phyloP scores from a whole-genome alignment of 805 yeast genomes.

The Wickerhamiella brachini region DNA sequence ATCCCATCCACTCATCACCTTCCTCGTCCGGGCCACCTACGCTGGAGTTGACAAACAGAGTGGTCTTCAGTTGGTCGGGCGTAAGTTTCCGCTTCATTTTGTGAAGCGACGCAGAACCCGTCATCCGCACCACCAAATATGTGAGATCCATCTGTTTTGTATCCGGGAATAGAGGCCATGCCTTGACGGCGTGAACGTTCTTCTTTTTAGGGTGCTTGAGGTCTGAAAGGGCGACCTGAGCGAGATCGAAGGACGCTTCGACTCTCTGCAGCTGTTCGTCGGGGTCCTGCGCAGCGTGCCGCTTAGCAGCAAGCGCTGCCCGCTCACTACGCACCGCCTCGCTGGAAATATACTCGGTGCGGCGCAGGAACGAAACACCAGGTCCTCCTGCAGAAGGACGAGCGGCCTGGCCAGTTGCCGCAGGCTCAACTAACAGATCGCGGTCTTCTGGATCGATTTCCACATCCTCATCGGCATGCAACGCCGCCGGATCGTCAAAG shows the following conservation, averaged over 20 bases:
- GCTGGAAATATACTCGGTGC: constrained; percentile 84
- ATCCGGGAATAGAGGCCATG: constrained; percentile 81
- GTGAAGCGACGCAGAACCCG: constrained; percentile 34
- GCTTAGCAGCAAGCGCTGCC: constrained; percentile 15
- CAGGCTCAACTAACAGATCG: constrained; percentile 68
- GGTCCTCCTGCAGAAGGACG: constrained; percentile 16
- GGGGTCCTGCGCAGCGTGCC: constrained; percentile 35
- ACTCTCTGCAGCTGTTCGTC: constrained; percentile 52
- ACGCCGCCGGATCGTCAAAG: constrained; percentile 39
- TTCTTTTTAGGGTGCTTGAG: constrained; percentile 71
- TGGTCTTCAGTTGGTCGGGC: constrained; percentile 21
- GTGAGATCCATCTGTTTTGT: constrained; percentile 77
- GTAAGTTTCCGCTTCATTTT: constrained; percentile 14
- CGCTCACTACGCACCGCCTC: constrained; percentile 29
- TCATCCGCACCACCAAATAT: constrained; percentile 27
- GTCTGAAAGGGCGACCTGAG: constrained; percentile 30
- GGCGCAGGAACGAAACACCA: constrained; percentile 65
- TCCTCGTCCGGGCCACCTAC: constrained; percentile 49
- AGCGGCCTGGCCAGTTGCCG: constrained; percentile 26
- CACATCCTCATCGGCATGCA: constrained; percentile 26
- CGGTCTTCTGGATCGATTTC: constrained; percentile 68
- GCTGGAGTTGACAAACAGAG: constrained; percentile 62
- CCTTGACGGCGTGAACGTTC: constrained; percentile 53
- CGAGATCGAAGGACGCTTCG: constrained; percentile 62
- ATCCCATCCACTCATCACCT: constrained; percentile 64